A percentile compares a stretch with the other conserved stretches of the same genome.
phyloP scores from a whole-genome alignment of 306 rosid species.

The Lathyrus aphaca region DNA sequence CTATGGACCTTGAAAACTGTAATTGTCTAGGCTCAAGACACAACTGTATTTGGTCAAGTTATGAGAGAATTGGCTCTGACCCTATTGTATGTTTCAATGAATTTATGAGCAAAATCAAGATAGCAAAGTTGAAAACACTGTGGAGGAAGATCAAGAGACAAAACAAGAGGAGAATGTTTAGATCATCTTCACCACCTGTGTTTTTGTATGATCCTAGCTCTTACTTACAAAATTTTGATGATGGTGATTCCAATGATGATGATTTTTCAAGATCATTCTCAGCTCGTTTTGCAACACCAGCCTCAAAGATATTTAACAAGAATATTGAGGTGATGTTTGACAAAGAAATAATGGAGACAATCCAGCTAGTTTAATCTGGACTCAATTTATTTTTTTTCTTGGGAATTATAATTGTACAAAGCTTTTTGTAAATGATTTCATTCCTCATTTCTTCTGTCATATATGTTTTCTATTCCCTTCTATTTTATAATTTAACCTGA shows the following conservation, averaged over 20 bases:
- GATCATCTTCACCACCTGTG: slow-evolving; percentile 31
- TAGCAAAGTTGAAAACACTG: slow-evolving; percentile 51
- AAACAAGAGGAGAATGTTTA: slow-evolving; percentile 59
- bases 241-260: slow-evolving; percentile 60
- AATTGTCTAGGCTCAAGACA: slow-evolving; percentile 34
- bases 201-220: slow-evolving; percentile 58
- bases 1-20: slow-evolving; percentile 49
- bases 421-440: not conserved
- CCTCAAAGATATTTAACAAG: slow-evolving; percentile 40
- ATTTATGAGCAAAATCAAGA: slow-evolving; percentile 35
- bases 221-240: slow-evolving; percentile 78
- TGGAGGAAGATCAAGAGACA: slow-evolving; percentile 72
- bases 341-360: slow-evolving; percentile 18
- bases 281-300: slow-evolving; percentile 70
- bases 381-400: not conserved
- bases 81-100: slow-evolving; percentile 39
- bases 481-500: not conserved
- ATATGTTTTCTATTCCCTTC: no score
- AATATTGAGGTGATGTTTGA: slow-evolving; percentile 17
- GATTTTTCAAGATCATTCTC: slow-evolving; percentile 69
- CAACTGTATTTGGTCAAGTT: slow-evolving; percentile 29
- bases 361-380: not conserved
- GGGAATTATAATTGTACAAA: slow-evolving; percentile 29
- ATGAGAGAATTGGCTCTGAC: slow-evolving; percentile 45
- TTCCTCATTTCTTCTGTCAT: no score